Evolutionary conservation across 1,139 yeast genomes (phyloP), one percentile per base, ranked within the genome.

Genomic region (Tardiomyces depauwii): DNA sequence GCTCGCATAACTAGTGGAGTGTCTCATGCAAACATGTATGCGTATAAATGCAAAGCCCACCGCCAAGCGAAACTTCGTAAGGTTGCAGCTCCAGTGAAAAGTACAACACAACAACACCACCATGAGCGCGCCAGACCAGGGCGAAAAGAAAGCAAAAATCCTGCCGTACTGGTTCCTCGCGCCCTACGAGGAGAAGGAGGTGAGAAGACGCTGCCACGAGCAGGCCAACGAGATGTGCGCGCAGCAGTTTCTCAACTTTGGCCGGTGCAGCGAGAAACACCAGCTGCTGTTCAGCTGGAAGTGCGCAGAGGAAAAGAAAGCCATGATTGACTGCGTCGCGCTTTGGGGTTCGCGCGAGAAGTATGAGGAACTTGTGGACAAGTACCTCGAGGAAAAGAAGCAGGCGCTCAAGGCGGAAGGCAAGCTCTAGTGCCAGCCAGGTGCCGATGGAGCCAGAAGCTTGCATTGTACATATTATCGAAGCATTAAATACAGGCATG

Each of bases 161-260:
- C 25, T 21, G 25, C 95, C 95, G 1, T 70, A 78, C 13, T 88
- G 96, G 96, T 76, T 86, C 55, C 70, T 88, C 40, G 78, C 93
- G 0, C 95, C 96, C 2, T 75, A 76, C 54, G 96, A 88, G 60
- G 96, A 88, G 60, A 82, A 82, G 64, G 77, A 81, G 54, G 80
- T 87, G 33, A 78, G 87, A 54, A 80, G 78, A 55, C 75, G 87
- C 56, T 80, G 93, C 79, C 83, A 87, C 64, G 78, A 73, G 51
- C 75, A 74, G 61, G 78, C 95, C 0, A 84, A 87, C 67, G 72
- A 74, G 44, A 67, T 69, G 51, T 88, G 96, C 63, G 88, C 82
- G 56, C 80, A 74, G 36, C 68, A 73, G 49, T 87, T 84, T 44
- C 71, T 56, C 57, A 72, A 59, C 23, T 75, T 76, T 56, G 78